phyloP scores from a whole-genome alignment of 768 basidiomycete species.

The Tephrocybe sp. region DNA sequence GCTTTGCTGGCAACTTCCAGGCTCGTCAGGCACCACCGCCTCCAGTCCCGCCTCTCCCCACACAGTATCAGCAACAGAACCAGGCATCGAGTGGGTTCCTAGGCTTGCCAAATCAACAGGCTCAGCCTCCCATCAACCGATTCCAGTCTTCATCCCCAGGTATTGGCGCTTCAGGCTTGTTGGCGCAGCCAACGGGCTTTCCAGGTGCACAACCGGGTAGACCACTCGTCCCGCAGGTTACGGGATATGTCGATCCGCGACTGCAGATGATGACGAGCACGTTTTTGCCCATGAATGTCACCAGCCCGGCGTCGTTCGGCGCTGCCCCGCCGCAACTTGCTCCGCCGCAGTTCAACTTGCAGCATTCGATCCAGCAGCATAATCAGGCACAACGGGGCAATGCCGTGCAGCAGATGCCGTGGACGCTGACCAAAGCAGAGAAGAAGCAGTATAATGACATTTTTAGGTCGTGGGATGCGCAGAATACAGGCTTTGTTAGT shows the following conservation, averaged over 20 bases:
- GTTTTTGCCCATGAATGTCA: conserved; percentile 69
- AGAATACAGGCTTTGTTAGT: conserved; percentile 77
- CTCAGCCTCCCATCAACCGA: conserved; percentile 39
- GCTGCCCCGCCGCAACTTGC: conserved; percentile 66
- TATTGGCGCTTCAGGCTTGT: conserved; percentile 37
- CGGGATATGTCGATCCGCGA: conserved; percentile 81
- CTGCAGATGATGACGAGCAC: conserved; percentile 87
- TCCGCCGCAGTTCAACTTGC: conserved; percentile 63
- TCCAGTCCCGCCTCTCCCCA: conserved; percentile 63
- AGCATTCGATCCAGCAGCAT: conserved; percentile 86
- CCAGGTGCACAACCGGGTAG: conserved; percentile 31
- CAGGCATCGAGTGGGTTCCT: conserved; percentile 36
- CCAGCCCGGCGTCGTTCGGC: conserved; percentile 50
- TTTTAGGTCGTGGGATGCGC: conserved; percentile 94
- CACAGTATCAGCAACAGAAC: conserved; percentile 56
- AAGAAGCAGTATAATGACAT: conserved; percentile 97
- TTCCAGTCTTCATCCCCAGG: conserved; percentile 61
- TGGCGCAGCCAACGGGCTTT: conserved; percentile 61
- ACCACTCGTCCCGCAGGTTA: conserved; percentile 67
- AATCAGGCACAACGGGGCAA: conserved; percentile 73
- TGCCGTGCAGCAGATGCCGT: conserved; percentile 68
- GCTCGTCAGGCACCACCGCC: conserved; percentile 49
- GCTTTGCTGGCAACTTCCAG: conserved; percentile 41
- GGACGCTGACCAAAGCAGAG: conserved; percentile 85
- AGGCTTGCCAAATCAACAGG: conserved; percentile 33